Evolutionary conservation across 768 basidiomycete species (phyloP), one percentile per base, ranked within the genome.

Genomic region (Botryobasidium botryosum): DNA sequence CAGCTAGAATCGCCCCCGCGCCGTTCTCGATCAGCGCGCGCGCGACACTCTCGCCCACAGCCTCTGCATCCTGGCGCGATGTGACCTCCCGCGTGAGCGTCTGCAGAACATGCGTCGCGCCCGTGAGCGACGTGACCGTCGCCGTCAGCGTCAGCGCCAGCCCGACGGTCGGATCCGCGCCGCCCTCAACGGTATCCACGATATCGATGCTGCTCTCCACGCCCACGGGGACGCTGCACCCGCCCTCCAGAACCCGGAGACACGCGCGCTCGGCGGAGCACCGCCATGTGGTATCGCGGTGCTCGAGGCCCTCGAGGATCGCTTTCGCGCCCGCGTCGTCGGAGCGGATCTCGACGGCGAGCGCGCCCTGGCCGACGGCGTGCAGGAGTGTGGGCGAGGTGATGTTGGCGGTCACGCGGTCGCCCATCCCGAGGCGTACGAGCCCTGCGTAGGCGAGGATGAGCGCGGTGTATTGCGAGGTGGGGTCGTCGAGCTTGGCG

Each of bases 181-280:
- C 31, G 29, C 3, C 15, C 4, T 51, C 41, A 7, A 27, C 18
- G 44, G 47, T 29, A 31, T 29, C 35, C 26, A 43, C 2, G 24
- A n/a, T 18, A 37, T 23, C 23, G 46, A 31, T 3, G n/a, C 18
- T 1, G 31, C 27, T 48, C 24, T 40, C 42, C 24, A 86, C 78
- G 3, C 91, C 92, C 13, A 99, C 90, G 2, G 92, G 92, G 0
- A 99, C 91, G 50, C 85, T 90, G 63, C 94, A 99, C 21, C 94
- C 94, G 24, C 94, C 94, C 61, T 97, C 94, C 43, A 97, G 67
- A 20, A 79, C 77, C n/a, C 79, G 68, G 51, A 97, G 65, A 60
- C 83, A 80, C 1, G 80, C 83, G 12, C 94, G 74, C 62, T 99
- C 94, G 2, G 88, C 87, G 21, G 70, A 64, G 55, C 80, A 85